Conservation (phyloP, 2,329 filamentous ascomycete species). For the Hymenoscyphus salicellus region DNA sequence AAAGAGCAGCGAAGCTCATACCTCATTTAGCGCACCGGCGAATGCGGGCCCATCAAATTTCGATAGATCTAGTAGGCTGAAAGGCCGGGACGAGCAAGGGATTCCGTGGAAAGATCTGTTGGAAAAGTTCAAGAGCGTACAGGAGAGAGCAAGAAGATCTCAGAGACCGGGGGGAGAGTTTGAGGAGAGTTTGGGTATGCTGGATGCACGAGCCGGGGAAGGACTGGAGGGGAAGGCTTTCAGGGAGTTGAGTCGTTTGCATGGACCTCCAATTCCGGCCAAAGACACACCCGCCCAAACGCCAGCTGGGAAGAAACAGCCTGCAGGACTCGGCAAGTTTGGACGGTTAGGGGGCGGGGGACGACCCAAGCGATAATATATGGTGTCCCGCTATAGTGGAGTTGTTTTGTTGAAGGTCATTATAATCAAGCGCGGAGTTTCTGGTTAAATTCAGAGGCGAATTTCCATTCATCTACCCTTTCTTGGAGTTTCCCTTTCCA, state of each 20-base stretch:
- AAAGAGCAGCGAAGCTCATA: conserved; percentile 36
- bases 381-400: not conserved
- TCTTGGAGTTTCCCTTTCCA: conserved; percentile 58
- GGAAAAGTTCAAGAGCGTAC: conserved; percentile 89
- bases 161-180: conserved; percentile 53
- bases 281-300: conserved; percentile 48
- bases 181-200: conserved; percentile 49
- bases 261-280: conserved; percentile 43
- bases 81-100: conserved; percentile 75
- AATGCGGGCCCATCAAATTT: conserved; percentile 55
- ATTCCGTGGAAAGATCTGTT: conserved; percentile 92
- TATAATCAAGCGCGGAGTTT: conserved; percentile 6
- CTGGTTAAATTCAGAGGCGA: conserved; percentile 11
- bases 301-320: conserved; percentile 55
- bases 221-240: conserved; percentile 39
- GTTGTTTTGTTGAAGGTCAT: not conserved
- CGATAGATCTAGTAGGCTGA: conserved; percentile 71
- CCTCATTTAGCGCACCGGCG: conserved; percentile 43
- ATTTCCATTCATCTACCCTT: conserved; percentile 35
- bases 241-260: conserved; percentile 35
- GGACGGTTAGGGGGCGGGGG: conserved; percentile 64
- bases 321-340: conserved; percentile 60
- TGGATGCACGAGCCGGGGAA: conserved; percentile 41
- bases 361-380: conserved; percentile 46
- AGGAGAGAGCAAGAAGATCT: conserved; percentile 75